Evolutionary conservation across 2,329 filamentous ascomycete genomes (phyloP), one percentile per base, ranked within the genome.

Genomic region (Aspergillus sp.): DNA sequence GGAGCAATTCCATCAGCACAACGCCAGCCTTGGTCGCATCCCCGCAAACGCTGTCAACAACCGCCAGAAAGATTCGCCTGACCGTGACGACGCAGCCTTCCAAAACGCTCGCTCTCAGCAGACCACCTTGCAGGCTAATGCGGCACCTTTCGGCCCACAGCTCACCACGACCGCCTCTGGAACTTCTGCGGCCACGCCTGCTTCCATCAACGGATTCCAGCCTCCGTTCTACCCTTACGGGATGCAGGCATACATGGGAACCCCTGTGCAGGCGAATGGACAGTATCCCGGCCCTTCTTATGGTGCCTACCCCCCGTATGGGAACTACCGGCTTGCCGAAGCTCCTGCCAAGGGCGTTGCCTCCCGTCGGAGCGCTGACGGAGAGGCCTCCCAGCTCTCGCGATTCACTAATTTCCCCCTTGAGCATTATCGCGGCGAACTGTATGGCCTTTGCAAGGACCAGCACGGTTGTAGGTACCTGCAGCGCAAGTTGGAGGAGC

Each of bases 401-500:
- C 88, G 91, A 55, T 97, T 90, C 74, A 85, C 88, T 62, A 93
- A 94, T 68, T 83, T 89, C 66, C 85, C 89, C 13, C 79, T 97
- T 19, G 90, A 96, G 68, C 83, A 87, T 31, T 87, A 94, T 64
- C 81, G 82, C 32, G 90, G 91, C 45, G 88, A 91, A 64, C 90
- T 99, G 64, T 95, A 96, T 71, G 82, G 85, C 47, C 79, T 97
- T 32, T 97, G 93, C 82, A 97, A 97, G 76, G 94, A 99, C 67
- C 94, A 99, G 76, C 92, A 99, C 72, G 94, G 94, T 54, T 99
- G 94, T 67, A 89, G 94, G 54, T 99, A 94, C 71, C 78, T 99
- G 52, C 94, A 99, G 77, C 94, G 96, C 80, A 96, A 97, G 78
- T 81, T 99, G 4, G 94, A 99, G 76, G 93, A 96, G 67, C 88